A percentile compares a stretch with the other conserved stretches of the same genome.
phyloP scores from a whole-genome alignment of 2,329 filamentous ascomycete species.

The Zymoseptoria passerinii region DNA sequence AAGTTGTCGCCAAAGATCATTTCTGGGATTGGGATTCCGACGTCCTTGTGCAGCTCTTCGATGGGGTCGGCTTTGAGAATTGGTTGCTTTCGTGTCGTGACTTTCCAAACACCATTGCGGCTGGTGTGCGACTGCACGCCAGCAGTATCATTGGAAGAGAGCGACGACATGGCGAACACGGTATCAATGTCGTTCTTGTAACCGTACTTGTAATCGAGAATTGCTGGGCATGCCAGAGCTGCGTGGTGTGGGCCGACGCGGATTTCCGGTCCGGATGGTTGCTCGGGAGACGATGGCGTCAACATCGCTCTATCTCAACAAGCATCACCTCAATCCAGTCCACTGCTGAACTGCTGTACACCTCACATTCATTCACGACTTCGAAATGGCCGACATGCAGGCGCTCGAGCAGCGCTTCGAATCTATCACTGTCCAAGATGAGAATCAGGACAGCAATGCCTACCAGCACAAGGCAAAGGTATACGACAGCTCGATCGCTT shows the following conservation, averaged over 20 bases:
- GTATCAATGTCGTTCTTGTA: background rate
- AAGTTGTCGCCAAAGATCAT: conserved; percentile 99
- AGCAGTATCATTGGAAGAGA: background rate
- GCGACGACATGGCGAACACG: conserved; percentile 1
- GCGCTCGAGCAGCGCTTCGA: conserved; percentile 81
- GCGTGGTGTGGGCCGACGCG: background rate
- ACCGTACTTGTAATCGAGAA: background rate
- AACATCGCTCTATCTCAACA: background rate
- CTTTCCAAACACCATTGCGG: conserved; percentile 32
- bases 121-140: conserved; percentile 16
- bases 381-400: conserved; percentile 49
- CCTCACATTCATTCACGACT: conserved; percentile 13
- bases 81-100: conserved; percentile 80
- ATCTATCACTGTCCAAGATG: conserved; percentile 80
- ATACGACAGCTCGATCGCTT: conserved; percentile 21
- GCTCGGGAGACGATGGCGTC: background rate
- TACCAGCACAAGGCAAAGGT: conserved; percentile 71
- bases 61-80: conserved; percentile 91
- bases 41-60: conserved; percentile 66
- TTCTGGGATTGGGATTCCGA: conserved; percentile 85
- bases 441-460: conserved; percentile 53
- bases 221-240: background rate
- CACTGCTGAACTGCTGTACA: conserved; percentile 3
- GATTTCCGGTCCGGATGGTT: background rate
- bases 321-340: background rate